These are phyloP conservation scores for Syzygium oleosum DNA, from an alignment of 345 rosid species.

Conservation along the genomic window DNA sequence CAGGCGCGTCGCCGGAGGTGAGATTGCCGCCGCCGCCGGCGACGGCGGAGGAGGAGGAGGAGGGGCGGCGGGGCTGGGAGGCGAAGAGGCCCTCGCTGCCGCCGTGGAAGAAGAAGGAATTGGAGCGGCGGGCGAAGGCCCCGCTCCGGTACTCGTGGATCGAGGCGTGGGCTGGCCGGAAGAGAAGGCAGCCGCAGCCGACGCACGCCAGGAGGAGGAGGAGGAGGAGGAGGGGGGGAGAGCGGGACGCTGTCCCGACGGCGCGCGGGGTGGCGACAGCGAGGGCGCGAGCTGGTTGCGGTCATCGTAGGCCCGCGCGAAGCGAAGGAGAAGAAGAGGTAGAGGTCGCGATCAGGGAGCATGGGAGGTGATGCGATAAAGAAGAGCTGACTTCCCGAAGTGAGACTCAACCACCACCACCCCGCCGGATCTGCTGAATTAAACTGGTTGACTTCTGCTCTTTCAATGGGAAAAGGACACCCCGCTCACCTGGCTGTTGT, in stretches of 20 bases:
- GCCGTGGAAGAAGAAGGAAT: conserved; percentile 49
- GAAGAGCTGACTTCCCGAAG: neutral
- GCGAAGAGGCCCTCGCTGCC: conserved; percentile 53
- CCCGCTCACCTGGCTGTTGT: too few species aligned
- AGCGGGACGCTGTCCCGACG: neutral
- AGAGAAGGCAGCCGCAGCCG: conserved; percentile 4
- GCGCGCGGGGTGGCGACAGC: neutral
- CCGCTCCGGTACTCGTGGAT: conserved; percentile 32
- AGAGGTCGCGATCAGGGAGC: neutral
- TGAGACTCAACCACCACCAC: neutral
- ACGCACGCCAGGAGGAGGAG: neutral
- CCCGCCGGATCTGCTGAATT: too few species aligned
- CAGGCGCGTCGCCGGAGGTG: conserved; percentile 16
- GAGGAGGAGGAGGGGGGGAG: neutral
- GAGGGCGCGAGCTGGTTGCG: neutral
- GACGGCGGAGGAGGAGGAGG: neutral
- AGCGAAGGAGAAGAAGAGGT: neutral
- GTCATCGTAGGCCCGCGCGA: neutral
- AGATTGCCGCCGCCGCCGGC: neutral
- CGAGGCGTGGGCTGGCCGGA: conserved; percentile 23
- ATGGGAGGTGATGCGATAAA: neutral
- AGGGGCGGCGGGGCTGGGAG: conserved; percentile 6
- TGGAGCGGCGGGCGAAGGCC: conserved; percentile 30
- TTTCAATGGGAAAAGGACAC: too few species aligned
- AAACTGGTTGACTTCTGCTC: too few species aligned